These are phyloP conservation scores for Pseudogymnoascus sp. DNA, from an alignment of 2,329 filamentous ascomycete species.

Conservation along the genomic window DNA sequence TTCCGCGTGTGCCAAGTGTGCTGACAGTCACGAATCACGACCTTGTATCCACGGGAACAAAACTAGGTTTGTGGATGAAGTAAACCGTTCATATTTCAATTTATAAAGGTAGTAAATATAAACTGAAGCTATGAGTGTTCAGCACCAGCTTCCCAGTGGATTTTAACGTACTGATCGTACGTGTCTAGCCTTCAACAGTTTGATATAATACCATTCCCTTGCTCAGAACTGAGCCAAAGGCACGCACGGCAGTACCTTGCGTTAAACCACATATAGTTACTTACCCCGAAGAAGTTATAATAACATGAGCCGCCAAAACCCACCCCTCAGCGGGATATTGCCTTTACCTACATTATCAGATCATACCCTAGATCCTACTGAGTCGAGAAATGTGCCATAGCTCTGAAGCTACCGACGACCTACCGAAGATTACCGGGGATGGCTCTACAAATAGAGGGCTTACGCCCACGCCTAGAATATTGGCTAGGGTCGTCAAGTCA, in stretches of 20 bases:
- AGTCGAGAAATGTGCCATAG: not conserved
- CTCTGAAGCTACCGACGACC: not conserved
- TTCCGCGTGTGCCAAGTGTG: not conserved
- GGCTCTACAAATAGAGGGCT: not conserved
- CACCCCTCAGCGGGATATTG: not conserved
- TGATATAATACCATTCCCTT: not conserved
- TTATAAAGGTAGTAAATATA: not conserved
- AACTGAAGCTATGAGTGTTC: not conserved
- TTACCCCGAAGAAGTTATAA: not conserved
- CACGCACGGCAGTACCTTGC: not conserved
- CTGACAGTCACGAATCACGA: not conserved
- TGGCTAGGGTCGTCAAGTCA: not conserved
- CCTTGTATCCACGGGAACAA: not conserved
- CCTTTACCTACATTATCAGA: not conserved
- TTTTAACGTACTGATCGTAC: not conserved
- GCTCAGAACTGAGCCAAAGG: not conserved
- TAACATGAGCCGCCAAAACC: not conserved
- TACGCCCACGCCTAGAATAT: not conserved
- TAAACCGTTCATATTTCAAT: not conserved
- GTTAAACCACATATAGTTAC: not conserved
- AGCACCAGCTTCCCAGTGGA: not conserved
- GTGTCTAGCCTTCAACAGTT: not conserved
- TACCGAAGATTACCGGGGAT: not conserved
- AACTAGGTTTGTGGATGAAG: not conserved
- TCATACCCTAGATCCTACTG: not conserved